Base-by-base conservation (phyloP, 495 filamentous ascomycete species). In the Hamigera avellanea region DNA sequence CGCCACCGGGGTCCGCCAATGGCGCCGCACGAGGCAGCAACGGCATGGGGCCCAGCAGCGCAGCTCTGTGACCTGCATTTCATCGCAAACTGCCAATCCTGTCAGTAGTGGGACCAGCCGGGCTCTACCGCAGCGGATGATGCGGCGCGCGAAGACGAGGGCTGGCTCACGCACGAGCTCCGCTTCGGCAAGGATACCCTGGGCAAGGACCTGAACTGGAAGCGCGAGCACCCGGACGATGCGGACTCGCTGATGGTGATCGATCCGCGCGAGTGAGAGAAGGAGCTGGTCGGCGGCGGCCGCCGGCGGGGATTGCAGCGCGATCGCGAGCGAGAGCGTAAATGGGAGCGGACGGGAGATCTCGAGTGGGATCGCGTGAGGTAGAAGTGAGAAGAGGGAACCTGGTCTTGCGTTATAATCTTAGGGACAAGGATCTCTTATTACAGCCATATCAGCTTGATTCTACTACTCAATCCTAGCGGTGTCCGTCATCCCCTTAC, bases 171-270 rank as follows among this genome's bases (percentile, higher is more conserved):
- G 7, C 91, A 96, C 59, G 64, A 72, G 8, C 60, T 98, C 23
- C 86, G 64, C 10, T 96, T 95, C 61, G 78, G 79, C 13, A 89
- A 87, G 42, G 93, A 98, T 52, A 80, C 79, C 38, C 57, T 93
- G 2, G 91, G 93, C 23, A 96, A 96, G 52, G 86, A 95, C 55
- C 56, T 95, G 37, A 83, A 75, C 25, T 95, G 87, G 72, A 86
- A 88, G 56, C 78, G 79, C 60, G 81, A 84, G 50, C 83, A 88
- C 32, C 83, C 86, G 44, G 81, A 86, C 33, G 85, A 86, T 32
- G 81, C 83, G 41, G 83, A 91, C 46, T 86, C 94, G 49, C 59
- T 98, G 32, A 80, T 93, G 40, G 86, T 96, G 1, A 94, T 96
- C 59, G 93, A 98, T 62, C 93, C 93, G 1, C 64, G 83, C 35